Evolutionary conservation across 2,329 filamentous ascomycete species (phyloP), one percentile per base, ranked within the genome.

Genomic region (Ceratocystis lukuohia): DNA sequence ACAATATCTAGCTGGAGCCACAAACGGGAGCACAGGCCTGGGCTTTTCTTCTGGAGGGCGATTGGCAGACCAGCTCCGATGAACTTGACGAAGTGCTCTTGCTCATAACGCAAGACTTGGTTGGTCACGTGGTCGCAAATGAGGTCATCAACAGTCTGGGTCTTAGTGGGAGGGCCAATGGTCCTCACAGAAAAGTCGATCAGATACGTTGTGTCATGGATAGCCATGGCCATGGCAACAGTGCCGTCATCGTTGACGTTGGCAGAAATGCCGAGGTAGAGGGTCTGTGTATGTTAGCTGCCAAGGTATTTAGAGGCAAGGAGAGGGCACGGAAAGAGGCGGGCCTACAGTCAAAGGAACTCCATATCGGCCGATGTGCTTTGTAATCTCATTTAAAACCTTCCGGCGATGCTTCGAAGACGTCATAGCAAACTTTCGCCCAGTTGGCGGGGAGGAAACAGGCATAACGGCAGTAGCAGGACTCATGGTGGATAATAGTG

Each of bases 1-100:
- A 93, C 82, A 66, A 92, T 84, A 72, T 94, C 89, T 45, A 92
- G 77, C 69, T 91, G 86, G 2, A 84, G 76, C 89, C 89, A 94
- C 2, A 94, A 79, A 44, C 84, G 83, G 0, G 88, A 84, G 70
- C 86, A 87, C 0, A 92, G 79, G 4, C 76, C 76, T 0, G 88
- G 88, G 71, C 84, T 87, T 71, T 83, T 77, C 8, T 82, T 75
- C 57, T 82, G 79, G 65, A 89, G 75, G 3, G 80, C 79, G 8
- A 78, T 75, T 0, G 87, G 85, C 65, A 93, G 77, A n/a, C 88
- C 88, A 22, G 84, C 82, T 6, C 89, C 89, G 22, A 91, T 79
- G 70, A 91, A 87, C 74, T 93, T 94, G 76, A 84, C 83, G 66
- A 85, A 77, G 72, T 91, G 87, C 12, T 82, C 78, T 53, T 82